phyloP scores from a whole-genome alignment of 2,329 filamentous ascomycete genomes.

The Zelopaecilomyces penicillatus region DNA sequence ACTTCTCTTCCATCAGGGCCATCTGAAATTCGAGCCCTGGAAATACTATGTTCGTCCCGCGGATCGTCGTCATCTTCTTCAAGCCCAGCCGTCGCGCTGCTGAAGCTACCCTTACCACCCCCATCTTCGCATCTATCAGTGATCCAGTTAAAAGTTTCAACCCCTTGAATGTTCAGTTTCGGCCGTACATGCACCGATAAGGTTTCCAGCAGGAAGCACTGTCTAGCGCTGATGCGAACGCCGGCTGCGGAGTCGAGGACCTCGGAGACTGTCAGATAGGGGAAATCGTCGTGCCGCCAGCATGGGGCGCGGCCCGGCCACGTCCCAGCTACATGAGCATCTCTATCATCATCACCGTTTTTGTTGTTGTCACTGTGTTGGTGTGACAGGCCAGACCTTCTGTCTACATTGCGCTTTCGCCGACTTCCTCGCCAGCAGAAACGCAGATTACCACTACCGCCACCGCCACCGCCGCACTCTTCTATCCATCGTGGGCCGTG shows the following conservation, averaged over 20 bases:
- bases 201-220: slow-evolving; percentile 39
- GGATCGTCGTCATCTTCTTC: background rate
- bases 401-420: background rate
- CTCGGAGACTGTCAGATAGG: slow-evolving; percentile 40
- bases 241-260: slow-evolving; percentile 36
- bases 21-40: slow-evolving; percentile 2
- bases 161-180: slow-evolving; percentile 25
- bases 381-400: background rate
- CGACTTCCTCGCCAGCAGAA: slow-evolving; percentile 31
- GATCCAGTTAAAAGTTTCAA: slow-evolving; percentile 5
- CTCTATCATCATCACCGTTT: background rate
- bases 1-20: slow-evolving; percentile 24
- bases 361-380: background rate
- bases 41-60: background rate
- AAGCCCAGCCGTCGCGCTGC: background rate
- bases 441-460: slow-evolving; percentile 22
- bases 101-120: background rate
- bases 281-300: slow-evolving; percentile 47
- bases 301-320: slow-evolving; percentile 29
- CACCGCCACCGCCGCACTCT: slow-evolving; percentile 35
- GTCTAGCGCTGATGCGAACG: slow-evolving; percentile 35
- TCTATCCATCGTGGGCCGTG: slow-evolving; percentile 42
- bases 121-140: slow-evolving; percentile 2
- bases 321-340: background rate
- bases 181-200: slow-evolving; percentile 36